These are phyloP conservation scores for Aureobasidium sp. DNA, from an alignment of 2,329 filamentous ascomycete species.

Conservation along the genomic window DNA sequence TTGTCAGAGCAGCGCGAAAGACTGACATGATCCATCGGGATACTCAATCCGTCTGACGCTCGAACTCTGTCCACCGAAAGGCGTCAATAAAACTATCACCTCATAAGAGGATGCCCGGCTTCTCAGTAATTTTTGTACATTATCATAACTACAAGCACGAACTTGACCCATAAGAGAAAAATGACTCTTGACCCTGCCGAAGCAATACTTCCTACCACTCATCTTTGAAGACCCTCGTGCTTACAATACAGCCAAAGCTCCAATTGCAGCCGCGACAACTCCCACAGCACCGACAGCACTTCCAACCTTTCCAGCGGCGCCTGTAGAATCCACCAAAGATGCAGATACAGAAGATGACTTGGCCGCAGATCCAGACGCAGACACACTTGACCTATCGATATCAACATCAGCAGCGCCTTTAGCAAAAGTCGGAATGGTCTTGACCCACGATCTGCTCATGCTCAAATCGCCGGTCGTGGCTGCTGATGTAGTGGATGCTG, in stretches of 20 bases:
- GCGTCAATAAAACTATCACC: too few relatives aligned
- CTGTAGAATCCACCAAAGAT: background rate
- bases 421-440: conserved; percentile 42
- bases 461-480: background rate
- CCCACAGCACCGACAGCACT: too few relatives aligned
- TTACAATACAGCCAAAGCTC: conserved; percentile 2
- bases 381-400: background rate
- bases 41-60: too few relatives aligned
- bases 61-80: too few relatives aligned
- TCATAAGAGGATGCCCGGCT: background rate
- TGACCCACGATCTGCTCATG: conserved; percentile 9
- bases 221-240: background rate
- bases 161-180: background rate
- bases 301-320: background rate
- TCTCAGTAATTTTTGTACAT: background rate
- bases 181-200: background rate
- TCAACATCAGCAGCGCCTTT: conserved; percentile 22
- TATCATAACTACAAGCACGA: background rate
- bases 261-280: background rate
- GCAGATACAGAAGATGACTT: background rate
- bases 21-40: too few relatives aligned
- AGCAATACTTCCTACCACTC: background rate
- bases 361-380: background rate
- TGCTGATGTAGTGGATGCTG: background rate
- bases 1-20: too few relatives aligned